These are phyloP conservation scores for Neocallimastix lanati DNA, from an alignment of 192 early-diverging fungal genomes.

Conservation along the genomic window DNA sequence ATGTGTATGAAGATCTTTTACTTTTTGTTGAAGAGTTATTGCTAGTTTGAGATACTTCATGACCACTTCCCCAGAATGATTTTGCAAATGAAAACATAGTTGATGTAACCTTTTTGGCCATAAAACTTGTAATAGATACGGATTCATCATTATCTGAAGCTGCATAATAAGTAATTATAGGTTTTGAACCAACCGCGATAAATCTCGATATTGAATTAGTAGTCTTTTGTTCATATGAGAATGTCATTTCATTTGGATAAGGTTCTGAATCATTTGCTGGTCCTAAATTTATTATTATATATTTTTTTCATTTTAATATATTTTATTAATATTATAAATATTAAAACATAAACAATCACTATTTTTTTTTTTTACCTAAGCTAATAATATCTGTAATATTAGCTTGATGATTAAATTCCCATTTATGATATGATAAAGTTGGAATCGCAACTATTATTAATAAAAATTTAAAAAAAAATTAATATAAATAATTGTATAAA, in stretches of 20 bases:
- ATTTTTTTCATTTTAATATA: too few relatives aligned
- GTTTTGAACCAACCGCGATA: constrained; percentile 11
- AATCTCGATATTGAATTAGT: constrained; percentile 5
- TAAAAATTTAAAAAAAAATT: too few relatives aligned
- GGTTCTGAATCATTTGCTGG: constrained; percentile 1
- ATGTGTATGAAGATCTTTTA: constrained; percentile 4
- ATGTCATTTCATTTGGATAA: constrained; percentile 5
- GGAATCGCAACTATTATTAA: background rate
- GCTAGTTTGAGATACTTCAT: background rate
- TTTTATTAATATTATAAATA: too few relatives aligned
- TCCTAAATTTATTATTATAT: background rate
- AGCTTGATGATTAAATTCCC: constrained; percentile 8
- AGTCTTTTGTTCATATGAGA: constrained; percentile 1
- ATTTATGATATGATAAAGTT: constrained; percentile 13
- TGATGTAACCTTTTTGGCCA: constrained; percentile 13
- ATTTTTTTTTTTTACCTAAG: background rate
- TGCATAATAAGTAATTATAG: constrained; percentile 16
- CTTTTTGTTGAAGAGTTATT: constrained; percentile 8
- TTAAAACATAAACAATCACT: too few relatives aligned
- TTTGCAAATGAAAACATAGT: constrained; percentile 53
- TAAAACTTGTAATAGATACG: constrained; percentile 5
- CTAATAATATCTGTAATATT: constrained; percentile 7
- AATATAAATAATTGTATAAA: too few relatives aligned
- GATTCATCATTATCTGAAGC: constrained; percentile 5
- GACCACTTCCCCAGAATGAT: constrained; percentile 24